Evolutionary conservation across 148 eudicot genomes (phyloP).

Genomic region (Simmondsia chinensis): DNA sequence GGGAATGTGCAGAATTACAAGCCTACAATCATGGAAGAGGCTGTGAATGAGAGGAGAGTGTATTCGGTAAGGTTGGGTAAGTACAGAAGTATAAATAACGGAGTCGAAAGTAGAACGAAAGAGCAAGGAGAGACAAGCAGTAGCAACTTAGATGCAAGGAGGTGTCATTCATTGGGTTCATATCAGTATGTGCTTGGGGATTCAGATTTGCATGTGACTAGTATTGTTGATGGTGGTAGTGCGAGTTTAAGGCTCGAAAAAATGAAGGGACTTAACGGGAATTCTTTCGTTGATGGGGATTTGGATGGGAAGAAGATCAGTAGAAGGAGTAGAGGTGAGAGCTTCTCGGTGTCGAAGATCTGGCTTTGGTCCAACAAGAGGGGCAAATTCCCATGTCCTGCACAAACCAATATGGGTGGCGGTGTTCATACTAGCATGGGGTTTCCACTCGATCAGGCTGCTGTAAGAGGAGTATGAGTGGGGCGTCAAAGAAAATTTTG

Average conservation of each 20-base stretch:
- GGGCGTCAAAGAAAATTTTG: no score
- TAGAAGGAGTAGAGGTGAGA: constrained; percentile 36
- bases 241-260: constrained; percentile 3
- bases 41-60: constrained; percentile 24
- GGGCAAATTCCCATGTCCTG: constrained; percentile 19
- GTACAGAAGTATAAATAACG: constrained; percentile 26
- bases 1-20: constrained; percentile 1
- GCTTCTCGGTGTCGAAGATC: constrained; percentile 62
- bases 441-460: constrained; percentile 29
- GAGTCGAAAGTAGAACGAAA: no score
- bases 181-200: constrained; percentile 46
- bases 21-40: constrained; percentile 27
- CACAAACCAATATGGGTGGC: constrained; percentile 16
- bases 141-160: constrained; percentile 40
- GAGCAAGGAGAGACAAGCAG: constrained; percentile 18
- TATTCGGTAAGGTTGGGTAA: constrained; percentile 51
- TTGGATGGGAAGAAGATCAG: constrained; percentile 36
- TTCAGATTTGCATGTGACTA: constrained; percentile 22
- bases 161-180: constrained; percentile 51
- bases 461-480: no score
- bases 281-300: constrained; percentile 13
- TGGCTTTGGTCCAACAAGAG: constrained; percentile 69
- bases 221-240: neutral
- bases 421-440: constrained; percentile 14
- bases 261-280: constrained; percentile 3